Percentiles rank a stretch among this genome's conserved stretches.
Evolutionary conservation across 2,329 filamentous ascomycete species (phyloP).

Genomic region (Bretziella fagacearum): DNA sequence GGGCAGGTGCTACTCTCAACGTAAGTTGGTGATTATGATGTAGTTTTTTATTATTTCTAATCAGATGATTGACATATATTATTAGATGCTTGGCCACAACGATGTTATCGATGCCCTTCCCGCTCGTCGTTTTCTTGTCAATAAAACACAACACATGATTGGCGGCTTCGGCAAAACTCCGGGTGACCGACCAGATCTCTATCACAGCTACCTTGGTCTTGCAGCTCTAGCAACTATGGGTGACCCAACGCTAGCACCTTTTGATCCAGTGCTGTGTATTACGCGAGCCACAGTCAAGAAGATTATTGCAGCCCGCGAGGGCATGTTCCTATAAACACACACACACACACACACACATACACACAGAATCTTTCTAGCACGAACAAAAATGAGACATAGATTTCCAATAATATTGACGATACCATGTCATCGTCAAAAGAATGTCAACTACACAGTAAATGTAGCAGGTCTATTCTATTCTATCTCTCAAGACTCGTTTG

Average conservation of each 20-base stretch:
- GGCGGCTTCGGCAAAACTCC: slow-evolving; percentile 65
- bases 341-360: no score
- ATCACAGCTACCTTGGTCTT: slow-evolving; percentile 79
- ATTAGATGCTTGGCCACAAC: slow-evolving; percentile 39
- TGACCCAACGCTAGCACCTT: slow-evolving; percentile 48
- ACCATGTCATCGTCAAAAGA: no score
- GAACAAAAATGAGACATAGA: no score
- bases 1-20: slow-evolving; percentile 53
- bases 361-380: no score
- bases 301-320: slow-evolving; percentile 30
- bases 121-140: slow-evolving; percentile 56
- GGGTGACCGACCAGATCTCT: slow-evolving; percentile 55
- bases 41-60: slow-evolving; percentile 20
- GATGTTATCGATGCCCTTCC: slow-evolving; percentile 40
- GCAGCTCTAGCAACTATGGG: slow-evolving; percentile 60
- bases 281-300: slow-evolving; percentile 40
- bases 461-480: no score
- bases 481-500: no score
- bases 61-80: not conserved
- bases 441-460: no score
- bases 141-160: slow-evolving; percentile 72
- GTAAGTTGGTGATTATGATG: slow-evolving; percentile 26
- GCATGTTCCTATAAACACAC: slow-evolving; percentile 1
- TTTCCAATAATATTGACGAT: no score
- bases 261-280: slow-evolving; percentile 64